phyloP scores from a whole-genome alignment of 1,284 basidiomycete genomes.

The Malassezia psittaci region DNA sequence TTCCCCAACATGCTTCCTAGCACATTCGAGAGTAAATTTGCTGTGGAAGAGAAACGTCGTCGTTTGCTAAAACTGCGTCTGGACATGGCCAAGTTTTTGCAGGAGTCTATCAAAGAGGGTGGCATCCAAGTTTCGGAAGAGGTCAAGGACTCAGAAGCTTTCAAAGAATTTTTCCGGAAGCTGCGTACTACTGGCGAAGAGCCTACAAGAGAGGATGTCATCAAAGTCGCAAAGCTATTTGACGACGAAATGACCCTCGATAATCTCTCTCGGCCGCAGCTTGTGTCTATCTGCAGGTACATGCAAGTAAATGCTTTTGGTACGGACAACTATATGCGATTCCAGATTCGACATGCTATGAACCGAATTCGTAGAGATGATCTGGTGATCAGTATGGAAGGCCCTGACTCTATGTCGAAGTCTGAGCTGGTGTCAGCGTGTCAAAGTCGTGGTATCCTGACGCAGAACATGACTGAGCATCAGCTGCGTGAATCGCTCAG shows the following conservation, averaged over 20 bases:
- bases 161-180: slow-evolving; percentile 99
- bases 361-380: slow-evolving; percentile 81
- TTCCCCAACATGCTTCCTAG: slow-evolving; percentile 99
- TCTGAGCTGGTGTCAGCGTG: slow-evolving; percentile 84
- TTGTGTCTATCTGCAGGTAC: slow-evolving; percentile 81
- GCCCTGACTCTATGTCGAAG: slow-evolving; percentile 77
- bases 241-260: slow-evolving; percentile 95
- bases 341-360: slow-evolving; percentile 76
- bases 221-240: slow-evolving; percentile 91
- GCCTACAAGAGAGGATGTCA: slow-evolving; percentile 74
- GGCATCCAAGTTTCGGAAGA: slow-evolving; percentile 71
- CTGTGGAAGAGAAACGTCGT: slow-evolving; percentile 78
- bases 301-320: slow-evolving; percentile 98
- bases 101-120: slow-evolving; percentile 89
- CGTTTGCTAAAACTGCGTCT: slow-evolving; percentile 86
- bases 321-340: slow-evolving; percentile 94
- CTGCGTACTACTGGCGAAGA: slow-evolving; percentile 89
- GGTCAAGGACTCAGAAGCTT: slow-evolving; percentile 84
- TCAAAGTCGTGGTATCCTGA: slow-evolving; percentile 86
- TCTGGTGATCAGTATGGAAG: slow-evolving; percentile 74
- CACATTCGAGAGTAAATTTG: slow-evolving; percentile 92
- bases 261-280: slow-evolving; percentile 90
- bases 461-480: slow-evolving; percentile 57
- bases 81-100: slow-evolving; percentile 98
- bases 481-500: slow-evolving; percentile 71